Percentiles rank a stretch among this genome's conserved stretches.
phyloP scores from a whole-genome alignment of 73 alveolate genomes.

The Tetrahymena malaccensis region DNA sequence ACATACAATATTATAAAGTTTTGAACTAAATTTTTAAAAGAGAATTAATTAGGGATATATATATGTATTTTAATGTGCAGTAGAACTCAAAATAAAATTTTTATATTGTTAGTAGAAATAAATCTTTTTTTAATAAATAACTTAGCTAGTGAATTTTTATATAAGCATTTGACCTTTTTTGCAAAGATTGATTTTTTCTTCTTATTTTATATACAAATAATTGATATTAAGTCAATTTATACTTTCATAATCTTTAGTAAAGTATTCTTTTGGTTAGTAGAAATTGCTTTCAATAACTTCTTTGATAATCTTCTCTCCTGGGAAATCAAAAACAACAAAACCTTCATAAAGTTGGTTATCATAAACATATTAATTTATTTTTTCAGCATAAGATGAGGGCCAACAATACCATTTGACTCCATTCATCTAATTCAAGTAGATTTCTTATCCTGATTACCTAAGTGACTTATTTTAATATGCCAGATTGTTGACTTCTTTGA shows the following conservation, averaged over 20 bases:
- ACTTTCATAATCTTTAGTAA: background rate
- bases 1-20: too few species aligned
- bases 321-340: background rate
- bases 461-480: background rate
- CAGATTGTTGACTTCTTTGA: background rate
- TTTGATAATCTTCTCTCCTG: background rate
- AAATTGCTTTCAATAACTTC: background rate
- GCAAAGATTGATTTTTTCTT: too few species aligned
- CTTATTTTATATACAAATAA: too few species aligned
- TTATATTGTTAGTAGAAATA: too few species aligned
- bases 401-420: background rate
- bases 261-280: background rate
- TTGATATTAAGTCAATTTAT: background rate
- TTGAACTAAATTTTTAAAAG: too few species aligned
- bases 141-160: too few species aligned
- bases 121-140: too few species aligned
- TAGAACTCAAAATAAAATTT: too few species aligned
- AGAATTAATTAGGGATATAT: too few species aligned
- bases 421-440: background rate
- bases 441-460: background rate
- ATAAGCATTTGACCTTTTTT: too few species aligned
- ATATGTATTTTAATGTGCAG: too few species aligned
- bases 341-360: background rate
- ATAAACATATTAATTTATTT: background rate
- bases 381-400: background rate